Base-by-base conservation (phyloP, 305 asterid species). In the Solanum hybrid region DNA sequence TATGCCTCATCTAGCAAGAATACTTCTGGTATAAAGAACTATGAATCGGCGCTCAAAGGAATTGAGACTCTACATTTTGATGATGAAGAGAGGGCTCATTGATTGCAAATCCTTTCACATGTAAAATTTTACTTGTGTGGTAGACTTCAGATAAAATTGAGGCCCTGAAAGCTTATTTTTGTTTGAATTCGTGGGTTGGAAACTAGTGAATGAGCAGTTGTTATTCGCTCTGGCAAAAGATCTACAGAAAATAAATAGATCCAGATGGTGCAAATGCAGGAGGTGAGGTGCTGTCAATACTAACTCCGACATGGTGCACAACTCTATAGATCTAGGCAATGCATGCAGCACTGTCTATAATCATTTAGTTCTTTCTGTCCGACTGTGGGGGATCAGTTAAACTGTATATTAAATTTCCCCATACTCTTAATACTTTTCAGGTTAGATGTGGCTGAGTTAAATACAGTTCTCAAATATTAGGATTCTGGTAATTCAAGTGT, bases 41-140 rank as follows among this genome's bases (percentile, higher is more conserved):
- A 93, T n/a, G 99, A 97, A 88, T 89, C 98, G 26, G 89, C 98
- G 12, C 85, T 95, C 27, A 95, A 92, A 93, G 99, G 98, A 64
- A 95, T 97, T 31, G 98, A 95, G 94, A 91, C 91, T 81, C 90
- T 97, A 89, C 95, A 90, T 56, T 94, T 96, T 89, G 98, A 95
- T 46, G 98, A 96, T 27, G 94, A 94, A 78, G 95, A 93, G 92
- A 93, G 93, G 93, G 90, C 79, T 80, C 94, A 87, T 69, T 90
- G 91, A 91, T 88, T 91, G 88, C 87, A 34, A 7, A 16, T 35
- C 5, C 51, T 51, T 66, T 86, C 87, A 79, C 78, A 89, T 92
- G 94, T 94, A 92, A 86, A 93, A 90, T 92, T 89, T 46, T 79
- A 88, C 86, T 73, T 90, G 91, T 90, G 91, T 91, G 92, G 89